Evolutionary conservation across 148 eudicot genomes (phyloP), one percentile per base, ranked within the genome.

Genomic region (Dianthus caryophyllus): DNA sequence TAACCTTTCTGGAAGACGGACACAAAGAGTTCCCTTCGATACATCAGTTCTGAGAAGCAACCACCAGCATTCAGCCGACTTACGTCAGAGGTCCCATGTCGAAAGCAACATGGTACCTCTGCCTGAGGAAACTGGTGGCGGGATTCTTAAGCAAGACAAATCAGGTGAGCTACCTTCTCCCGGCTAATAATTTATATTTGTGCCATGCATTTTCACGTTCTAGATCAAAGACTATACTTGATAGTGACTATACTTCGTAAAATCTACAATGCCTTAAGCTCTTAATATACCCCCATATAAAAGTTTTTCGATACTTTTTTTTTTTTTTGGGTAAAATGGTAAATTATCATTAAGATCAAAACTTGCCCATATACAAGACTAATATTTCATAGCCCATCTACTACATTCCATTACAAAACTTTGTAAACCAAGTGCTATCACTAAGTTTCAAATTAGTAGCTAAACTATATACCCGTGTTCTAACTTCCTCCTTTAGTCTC

Each of bases 41-140:
- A 59, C 76, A 26, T 49, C 71, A 59, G 31, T 67, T 57, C 50
- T 65, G 47, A 73, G 51, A 50, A 73, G 71, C 51, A 66, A 59
- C 50, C 76, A 73, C 44, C 76, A 67, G 59, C 67, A n/a, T 49
- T 52, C 53, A 58, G 53, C 61, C 58, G 60, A 50, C 4, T 20
- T 8, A 11, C 22, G 10, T 36, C 71, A 49, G 52, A 65, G 24
- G 41, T 7, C 58, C 27, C 9, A 36, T 48, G n/a, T 8, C 20
- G 33, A 57, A 30, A 16, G 57, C 56, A 57, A 47, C 65, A 18
- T 21, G 26, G 58, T 38, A 27, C 57, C 64, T 21, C 57, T 20
- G 38, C 43, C 49, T 24, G 60, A 54, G 43, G 58, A 58, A 3
- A 61, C 9, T 38, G 31, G 48, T 21, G 69, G 53, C 31, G 73